A percentile compares a stretch with the other conserved stretches of the same genome.
Conservation (phyloP, 176 grass and related monocot species). For the Avena atlantica region DNA sequence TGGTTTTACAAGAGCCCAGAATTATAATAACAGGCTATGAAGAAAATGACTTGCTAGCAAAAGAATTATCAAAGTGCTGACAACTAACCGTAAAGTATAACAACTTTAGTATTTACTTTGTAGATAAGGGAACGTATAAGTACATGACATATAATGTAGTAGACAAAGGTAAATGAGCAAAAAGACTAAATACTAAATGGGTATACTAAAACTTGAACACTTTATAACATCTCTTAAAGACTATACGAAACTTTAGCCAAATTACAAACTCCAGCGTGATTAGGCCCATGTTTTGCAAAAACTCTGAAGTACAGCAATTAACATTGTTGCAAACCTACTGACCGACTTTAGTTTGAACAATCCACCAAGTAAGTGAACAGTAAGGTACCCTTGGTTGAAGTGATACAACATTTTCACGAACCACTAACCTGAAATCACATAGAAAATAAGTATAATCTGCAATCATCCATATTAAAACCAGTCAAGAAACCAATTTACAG, state of each 20-base stretch:
- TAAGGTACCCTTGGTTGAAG: not conserved
- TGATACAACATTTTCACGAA: not conserved
- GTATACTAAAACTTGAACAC: not conserved
- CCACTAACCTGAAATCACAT: not conserved
- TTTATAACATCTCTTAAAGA: constrained; percentile 7
- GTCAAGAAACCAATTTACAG: not conserved
- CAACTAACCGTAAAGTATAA: constrained; percentile 34
- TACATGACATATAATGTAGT: constrained; percentile 25
- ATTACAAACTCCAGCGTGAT: not conserved
- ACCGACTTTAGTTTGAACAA: not conserved
- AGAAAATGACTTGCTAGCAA: not conserved
- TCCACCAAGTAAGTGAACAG: not conserved
- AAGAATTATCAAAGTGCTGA: not conserved
- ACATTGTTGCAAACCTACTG: not conserved
- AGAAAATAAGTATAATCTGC: not conserved
- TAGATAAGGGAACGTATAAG: not conserved
- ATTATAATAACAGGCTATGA: not conserved
- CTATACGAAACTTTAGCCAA: not conserved
- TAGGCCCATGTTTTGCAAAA: not conserved
- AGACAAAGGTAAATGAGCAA: not conserved
- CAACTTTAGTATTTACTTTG: constrained; percentile 12
- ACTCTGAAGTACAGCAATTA: not conserved
- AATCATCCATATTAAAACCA: not conserved
- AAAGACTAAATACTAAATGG: not conserved
- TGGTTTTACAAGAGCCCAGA: not conserved